These are phyloP conservation scores for Myochromella boudieri DNA, from an alignment of 768 basidiomycete genomes.

Conservation along the genomic window DNA sequence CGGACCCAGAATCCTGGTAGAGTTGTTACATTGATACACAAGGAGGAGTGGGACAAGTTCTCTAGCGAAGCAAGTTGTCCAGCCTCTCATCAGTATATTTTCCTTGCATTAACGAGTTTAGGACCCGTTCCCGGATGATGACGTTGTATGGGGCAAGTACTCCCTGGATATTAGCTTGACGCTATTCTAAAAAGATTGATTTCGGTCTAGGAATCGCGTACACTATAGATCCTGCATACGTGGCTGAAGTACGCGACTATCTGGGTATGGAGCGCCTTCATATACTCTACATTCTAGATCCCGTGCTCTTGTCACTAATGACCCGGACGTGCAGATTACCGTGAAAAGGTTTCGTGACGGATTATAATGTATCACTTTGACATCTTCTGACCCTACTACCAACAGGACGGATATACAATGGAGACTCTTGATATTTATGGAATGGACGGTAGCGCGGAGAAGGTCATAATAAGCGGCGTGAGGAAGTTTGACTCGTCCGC, in stretches of 20 bases:
- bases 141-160: conserved; percentile 79
- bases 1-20: conserved; percentile 82
- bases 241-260: conserved; percentile 77
- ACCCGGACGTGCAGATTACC: conserved; percentile 55
- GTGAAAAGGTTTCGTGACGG: conserved; percentile 65
- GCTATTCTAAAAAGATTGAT: not conserved
- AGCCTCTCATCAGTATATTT: not conserved
- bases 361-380: not conserved
- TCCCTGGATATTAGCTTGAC: not conserved
- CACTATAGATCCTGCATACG: conserved; percentile 78
- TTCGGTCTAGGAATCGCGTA: conserved; percentile 68
- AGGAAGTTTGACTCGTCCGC: conserved; percentile 14
- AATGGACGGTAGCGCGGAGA: conserved; percentile 50
- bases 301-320: not conserved
- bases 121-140: conserved; percentile 72
- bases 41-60: conserved; percentile 83
- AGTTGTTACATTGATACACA: conserved; percentile 87
- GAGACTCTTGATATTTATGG: conserved; percentile 76
- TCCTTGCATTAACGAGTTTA: conserved; percentile 19
- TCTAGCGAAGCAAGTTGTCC: conserved; percentile 54
- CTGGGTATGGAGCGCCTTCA: conserved; percentile 77
- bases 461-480: conserved; percentile 56
- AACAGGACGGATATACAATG: conserved; percentile 89
- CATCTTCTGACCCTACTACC: not conserved
- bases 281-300: not conserved